Conservation (phyloP, 1,284 basidiomycete genomes). For the Marasmius oreades region DNA sequence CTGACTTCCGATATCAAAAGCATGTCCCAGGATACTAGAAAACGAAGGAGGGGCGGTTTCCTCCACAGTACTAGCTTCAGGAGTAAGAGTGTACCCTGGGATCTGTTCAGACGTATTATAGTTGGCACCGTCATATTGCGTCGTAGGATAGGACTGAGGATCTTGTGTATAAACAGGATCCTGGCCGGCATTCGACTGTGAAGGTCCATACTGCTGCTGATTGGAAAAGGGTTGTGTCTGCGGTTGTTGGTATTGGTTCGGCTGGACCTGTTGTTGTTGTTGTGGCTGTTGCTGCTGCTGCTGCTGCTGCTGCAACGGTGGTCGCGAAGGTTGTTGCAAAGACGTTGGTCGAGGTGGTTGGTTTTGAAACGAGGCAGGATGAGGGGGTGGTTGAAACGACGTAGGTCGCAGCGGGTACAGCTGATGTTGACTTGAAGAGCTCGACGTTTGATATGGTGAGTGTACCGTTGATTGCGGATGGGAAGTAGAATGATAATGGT, state of each 20-base stretch:
- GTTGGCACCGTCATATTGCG: not conserved
- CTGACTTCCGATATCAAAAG: not conserved
- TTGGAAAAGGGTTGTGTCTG: not conserved
- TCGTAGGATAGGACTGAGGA: not conserved
- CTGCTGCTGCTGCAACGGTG: conserved; percentile 15
- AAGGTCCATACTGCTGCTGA: not conserved
- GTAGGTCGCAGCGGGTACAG: not conserved
- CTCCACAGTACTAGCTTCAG: not conserved
- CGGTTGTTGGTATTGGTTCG: not conserved
- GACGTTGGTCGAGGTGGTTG: not conserved
- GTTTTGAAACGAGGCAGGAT: conserved; percentile 1
- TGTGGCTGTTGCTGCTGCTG: conserved; percentile 15
- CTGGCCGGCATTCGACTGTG: not conserved
- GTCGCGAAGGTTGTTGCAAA: conserved; percentile 14
- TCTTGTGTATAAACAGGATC: too few species aligned
- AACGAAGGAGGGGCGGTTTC: not conserved
- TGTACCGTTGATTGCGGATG: not conserved
- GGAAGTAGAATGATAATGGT: not conserved
- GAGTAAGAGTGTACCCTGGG: not conserved
- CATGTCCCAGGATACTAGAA: not conserved
- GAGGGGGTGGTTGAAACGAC: not conserved
- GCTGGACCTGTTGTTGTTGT: not conserved
- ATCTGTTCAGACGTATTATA: not conserved
- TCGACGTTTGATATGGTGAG: too few species aligned
- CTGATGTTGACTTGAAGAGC: too few species aligned